Evolutionary conservation across 768 basidiomycete species (phyloP), one percentile per base, ranked within the genome.

Genomic region (Termitomyces sp.): DNA sequence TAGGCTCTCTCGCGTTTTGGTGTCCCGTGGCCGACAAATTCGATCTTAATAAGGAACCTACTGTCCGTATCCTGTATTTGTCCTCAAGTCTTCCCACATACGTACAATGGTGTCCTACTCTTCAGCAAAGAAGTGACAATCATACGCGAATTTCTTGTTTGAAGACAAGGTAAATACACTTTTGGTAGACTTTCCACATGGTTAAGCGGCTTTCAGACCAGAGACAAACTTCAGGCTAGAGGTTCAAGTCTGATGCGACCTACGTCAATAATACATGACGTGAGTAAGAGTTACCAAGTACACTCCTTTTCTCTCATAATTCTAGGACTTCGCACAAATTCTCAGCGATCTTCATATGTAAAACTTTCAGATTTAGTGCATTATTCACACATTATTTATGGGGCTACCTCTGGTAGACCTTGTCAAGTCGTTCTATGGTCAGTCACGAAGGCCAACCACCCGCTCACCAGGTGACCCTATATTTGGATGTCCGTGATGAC

Each of bases 391-490:
- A 34, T 37, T n/a, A n/a, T 50, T 46, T 12, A 16, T 22, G 22
- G 13, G 34, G n/a, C 2, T 46, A 30, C 22, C 34, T 39, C 22
- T 39, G 7, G 33, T 33, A 8, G 47, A 34, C 39, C 31, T 18
- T 48, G 11, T 27, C 27, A 42, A 34, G 22, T 37, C 20, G 44
- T 30, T 51, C 8, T 31, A 20, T 24, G 39, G n/a, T 56, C 46
- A 45, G 31, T 33, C 18, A 31, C 30, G 6, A 50, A 58, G 44
- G 9, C 30, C 24, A 52, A 15, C 3, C 4, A 34, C 15, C 34
- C 34, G 24, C 27, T 31, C 30, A 47, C 58, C 58, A 59, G 58
- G 39, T 59, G 58, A 55, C 20, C 58, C 41, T 42, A 9, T 46
- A 37, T 33, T 55, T 20, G 54, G 44, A 22, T 48, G n/a, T 20